phyloP scores from a whole-genome alignment of 2,329 filamentous ascomycete species.

The Fusarium metavorans region DNA sequence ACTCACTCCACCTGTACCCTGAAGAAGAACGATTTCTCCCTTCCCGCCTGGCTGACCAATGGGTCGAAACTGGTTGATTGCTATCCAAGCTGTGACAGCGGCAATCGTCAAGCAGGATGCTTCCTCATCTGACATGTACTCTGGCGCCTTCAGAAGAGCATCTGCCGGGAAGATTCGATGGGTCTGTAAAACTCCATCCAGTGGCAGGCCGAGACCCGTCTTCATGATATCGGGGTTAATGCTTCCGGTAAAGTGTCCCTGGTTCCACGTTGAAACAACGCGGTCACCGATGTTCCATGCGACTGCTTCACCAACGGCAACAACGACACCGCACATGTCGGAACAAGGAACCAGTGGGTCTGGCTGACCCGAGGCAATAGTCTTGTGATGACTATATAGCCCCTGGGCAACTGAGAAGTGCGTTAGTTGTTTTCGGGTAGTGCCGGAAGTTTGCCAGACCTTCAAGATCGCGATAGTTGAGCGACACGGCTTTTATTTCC shows the following conservation, averaged over 20 bases:
- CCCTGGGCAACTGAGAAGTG: not conserved
- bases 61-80: not conserved
- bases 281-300: not conserved
- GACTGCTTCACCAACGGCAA: not conserved
- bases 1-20: not conserved
- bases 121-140: not conserved
- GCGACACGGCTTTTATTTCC: not conserved
- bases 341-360: not conserved
- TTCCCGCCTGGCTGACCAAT: not conserved
- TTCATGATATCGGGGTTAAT: not conserved
- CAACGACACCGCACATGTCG: not conserved
- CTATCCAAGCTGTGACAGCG: constrained; percentile 5
- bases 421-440: not conserved
- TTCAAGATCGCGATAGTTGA: not conserved
- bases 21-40: not conserved
- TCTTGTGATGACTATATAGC: not conserved
- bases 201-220: not conserved
- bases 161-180: not conserved
- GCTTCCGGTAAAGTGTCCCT: not conserved
- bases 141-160: not conserved
- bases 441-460: not conserved
- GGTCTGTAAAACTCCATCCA: not conserved
- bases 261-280: not conserved
- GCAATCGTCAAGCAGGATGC: not conserved
- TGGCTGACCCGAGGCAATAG: not conserved